Conservation (phyloP, 2,329 filamentous ascomycete species). For the Ascochyta koolunga region DNA sequence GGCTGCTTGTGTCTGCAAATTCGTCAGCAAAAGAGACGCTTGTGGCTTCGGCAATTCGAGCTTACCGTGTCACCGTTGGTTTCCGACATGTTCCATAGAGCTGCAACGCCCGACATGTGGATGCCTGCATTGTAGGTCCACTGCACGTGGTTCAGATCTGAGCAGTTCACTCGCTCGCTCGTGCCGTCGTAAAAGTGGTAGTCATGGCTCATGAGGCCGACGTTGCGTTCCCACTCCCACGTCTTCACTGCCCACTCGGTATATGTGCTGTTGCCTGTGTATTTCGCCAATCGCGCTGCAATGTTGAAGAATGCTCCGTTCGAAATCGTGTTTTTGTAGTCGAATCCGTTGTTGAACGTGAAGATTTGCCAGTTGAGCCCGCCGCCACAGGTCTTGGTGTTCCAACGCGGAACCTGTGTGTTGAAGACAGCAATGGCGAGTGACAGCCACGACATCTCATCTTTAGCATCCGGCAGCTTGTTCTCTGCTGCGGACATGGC, state of each 20-base stretch:
- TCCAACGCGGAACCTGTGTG: conserved; percentile 71
- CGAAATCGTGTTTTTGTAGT: conserved; percentile 79
- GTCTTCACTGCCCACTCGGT: conserved; percentile 66
- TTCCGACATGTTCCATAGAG: conserved; percentile 54
- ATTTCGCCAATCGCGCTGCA: conserved; percentile 71
- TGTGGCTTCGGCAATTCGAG: neutral
- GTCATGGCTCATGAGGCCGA: conserved; percentile 56
- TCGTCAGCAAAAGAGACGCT: neutral
- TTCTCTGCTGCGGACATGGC: conserved; percentile 70
- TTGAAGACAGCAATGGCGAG: conserved; percentile 74
- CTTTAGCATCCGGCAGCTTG: conserved; percentile 60
- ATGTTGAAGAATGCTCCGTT: conserved; percentile 83
- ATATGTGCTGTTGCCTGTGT: conserved; percentile 62
- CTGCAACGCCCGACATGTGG: conserved; percentile 52
- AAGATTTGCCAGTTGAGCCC: conserved; percentile 77
- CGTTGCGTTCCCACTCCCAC: conserved; percentile 59
- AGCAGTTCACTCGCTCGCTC: conserved; percentile 52
- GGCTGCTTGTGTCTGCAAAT: conserved; percentile 19
- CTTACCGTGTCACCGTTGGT: conserved; percentile 37
- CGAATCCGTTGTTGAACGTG: conserved; percentile 72
- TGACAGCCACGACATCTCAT: conserved; percentile 62
- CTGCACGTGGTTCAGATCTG: conserved; percentile 49
- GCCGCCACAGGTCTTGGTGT: conserved; percentile 67
- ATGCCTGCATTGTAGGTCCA: conserved; percentile 56
- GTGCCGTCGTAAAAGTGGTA: conserved; percentile 54